Evolutionary conservation across 768 basidiomycete species (phyloP), one percentile per base, ranked within the genome.

Genomic region (Lentinula sp.): DNA sequence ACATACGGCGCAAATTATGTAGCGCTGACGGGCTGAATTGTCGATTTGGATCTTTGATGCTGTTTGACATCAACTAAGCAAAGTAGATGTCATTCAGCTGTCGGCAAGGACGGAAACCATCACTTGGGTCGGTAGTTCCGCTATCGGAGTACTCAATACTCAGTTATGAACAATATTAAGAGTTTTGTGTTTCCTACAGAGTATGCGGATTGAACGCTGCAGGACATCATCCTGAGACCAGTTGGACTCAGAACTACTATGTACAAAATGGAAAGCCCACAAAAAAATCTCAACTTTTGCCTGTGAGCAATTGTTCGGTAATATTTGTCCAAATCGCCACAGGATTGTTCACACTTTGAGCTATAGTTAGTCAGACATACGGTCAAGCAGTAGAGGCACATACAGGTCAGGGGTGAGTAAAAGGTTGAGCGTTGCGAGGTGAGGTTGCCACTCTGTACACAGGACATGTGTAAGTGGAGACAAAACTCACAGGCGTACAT

Each of bases 371-470:
- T 18, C 9, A 37, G 18, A 5, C 20, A 18, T n/a, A 45, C 4
- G 43, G 12, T 13, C n/a, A 15, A 39, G 49, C 18, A 23, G 15
- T 54, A 53, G 57, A 32, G 23, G 45, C 23, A 67, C 74, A 57
- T 62, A 76, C 75, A 67, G 70, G 15, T 70, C 70, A 1, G 66
- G 62, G 4, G 71, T 74, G 18, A 75, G 62, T 6, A 66, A 70
- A 15, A 75, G 65, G 49, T 71, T 72, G 35, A 72, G 66, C 58
- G 70, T 66, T 7, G 74, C 74, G 0, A 66, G 69, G 59, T 72
- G 74, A 58, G 70, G 66, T 62, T 75, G 72, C 73, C 73, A 75
- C 62, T 75, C 74, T 73, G 33, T 12, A 12, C 20, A 57, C 23
- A 55, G 7, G 6, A 46, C 16, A 33, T 54, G 15, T 45, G 18